Evolutionary conservation across 2,329 filamentous ascomycete species (phyloP).

Genomic region (Raffaelea arxii): DNA sequence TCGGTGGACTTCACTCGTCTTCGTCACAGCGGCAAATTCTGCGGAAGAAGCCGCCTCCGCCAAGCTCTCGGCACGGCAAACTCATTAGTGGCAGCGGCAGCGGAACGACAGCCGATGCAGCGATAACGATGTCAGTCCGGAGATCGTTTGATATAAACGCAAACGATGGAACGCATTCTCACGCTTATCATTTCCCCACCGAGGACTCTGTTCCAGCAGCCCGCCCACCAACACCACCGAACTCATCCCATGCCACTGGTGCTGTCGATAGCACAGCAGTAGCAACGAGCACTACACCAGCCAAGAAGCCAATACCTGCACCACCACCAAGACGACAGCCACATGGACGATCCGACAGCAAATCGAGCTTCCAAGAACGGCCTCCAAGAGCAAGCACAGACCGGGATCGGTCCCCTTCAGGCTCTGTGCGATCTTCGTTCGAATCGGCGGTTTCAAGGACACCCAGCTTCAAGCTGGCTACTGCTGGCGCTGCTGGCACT

Average conservation of each 20-base stretch:
- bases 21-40: constrained; percentile 12
- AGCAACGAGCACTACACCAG: not conserved
- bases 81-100: constrained; percentile 42
- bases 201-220: constrained; percentile 20
- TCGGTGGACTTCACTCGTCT: constrained; percentile 4
- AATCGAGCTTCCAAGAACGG: constrained; percentile 9
- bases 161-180: no score
- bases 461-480: constrained; percentile 31
- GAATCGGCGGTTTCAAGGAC: constrained; percentile 39
- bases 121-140: constrained; percentile 16
- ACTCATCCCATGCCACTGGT: constrained; percentile 21
- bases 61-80: constrained; percentile 70
- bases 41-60: constrained; percentile 59
- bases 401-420: constrained; percentile 12
- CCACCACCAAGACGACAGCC: constrained; percentile 43
- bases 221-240: constrained; percentile 30
- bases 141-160: no score
- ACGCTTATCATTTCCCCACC: no score
- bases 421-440: constrained; percentile 35
- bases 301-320: constrained; percentile 24
- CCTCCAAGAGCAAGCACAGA: not conserved
- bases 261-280: not conserved
- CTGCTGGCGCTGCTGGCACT: no score
- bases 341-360: constrained; percentile 35
- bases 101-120: constrained; percentile 5